phyloP scores from a whole-genome alignment of 2,329 filamentous ascomycete genomes.

The Aspergillus alliaceus region DNA sequence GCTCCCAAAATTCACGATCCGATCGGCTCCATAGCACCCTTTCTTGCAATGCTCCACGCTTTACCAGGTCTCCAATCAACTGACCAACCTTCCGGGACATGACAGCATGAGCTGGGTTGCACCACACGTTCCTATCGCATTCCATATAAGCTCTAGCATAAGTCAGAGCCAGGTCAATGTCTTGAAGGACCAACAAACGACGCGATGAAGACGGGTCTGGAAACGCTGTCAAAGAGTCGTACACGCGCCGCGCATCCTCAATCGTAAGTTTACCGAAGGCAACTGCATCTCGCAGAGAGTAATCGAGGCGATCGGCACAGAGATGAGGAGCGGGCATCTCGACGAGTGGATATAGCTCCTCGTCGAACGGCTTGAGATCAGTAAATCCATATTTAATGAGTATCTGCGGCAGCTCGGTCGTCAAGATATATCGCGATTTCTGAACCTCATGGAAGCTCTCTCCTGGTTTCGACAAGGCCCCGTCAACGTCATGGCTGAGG shows the following conservation, averaged over 20 bases:
- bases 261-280: slow-evolving; percentile 33
- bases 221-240: slow-evolving; percentile 29
- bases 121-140: slow-evolving; percentile 40
- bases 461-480: slow-evolving; percentile 37
- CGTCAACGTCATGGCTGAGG: slow-evolving; percentile 44
- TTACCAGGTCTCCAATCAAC: slow-evolving; percentile 32
- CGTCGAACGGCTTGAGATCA: slow-evolving; percentile 32
- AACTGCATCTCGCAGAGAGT: slow-evolving; percentile 38
- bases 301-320: slow-evolving; percentile 44
- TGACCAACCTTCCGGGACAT: slow-evolving; percentile 35
- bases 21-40: slow-evolving; percentile 35
- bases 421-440: slow-evolving; percentile 37
- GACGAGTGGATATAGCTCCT: slow-evolving; percentile 41
- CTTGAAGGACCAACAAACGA: slow-evolving; percentile 34
- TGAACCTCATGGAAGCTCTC: slow-evolving; percentile 44
- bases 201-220: slow-evolving; percentile 23
- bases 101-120: slow-evolving; percentile 36
- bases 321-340: slow-evolving; percentile 40
- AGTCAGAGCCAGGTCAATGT: slow-evolving; percentile 28
- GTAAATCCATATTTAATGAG: slow-evolving; percentile 32
- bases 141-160: slow-evolving; percentile 36
- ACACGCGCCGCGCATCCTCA: slow-evolving; percentile 27
- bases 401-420: slow-evolving; percentile 34
- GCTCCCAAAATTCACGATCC: slow-evolving; percentile 38
- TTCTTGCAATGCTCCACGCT: slow-evolving; percentile 25